These are phyloP conservation scores for Globisporangium solare DNA, from an alignment of 352 stramenopile genomes.

Conservation along the genomic window DNA sequence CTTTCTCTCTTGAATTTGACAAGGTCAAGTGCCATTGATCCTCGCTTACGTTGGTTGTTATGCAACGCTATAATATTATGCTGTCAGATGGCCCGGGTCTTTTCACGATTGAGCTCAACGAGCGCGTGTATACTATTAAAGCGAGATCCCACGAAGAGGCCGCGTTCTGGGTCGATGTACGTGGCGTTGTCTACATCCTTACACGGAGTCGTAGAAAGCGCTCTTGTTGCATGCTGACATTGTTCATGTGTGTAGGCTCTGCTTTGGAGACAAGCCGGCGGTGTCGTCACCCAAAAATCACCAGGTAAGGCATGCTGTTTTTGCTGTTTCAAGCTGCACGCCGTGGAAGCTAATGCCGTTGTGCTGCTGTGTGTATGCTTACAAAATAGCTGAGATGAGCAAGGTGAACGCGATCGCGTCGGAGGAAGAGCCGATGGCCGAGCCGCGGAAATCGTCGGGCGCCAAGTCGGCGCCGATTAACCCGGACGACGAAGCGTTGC, in stretches of 20 bases:
- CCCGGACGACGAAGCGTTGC: constrained; percentile 13
- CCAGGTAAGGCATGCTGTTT: constrained; percentile 21
- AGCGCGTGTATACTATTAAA: constrained; percentile 90
- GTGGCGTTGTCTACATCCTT: not conserved
- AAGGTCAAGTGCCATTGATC: too few species aligned
- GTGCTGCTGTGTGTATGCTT: not conserved
- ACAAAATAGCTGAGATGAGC: constrained; percentile 15
- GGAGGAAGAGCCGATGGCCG: constrained; percentile 9
- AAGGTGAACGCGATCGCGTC: constrained; percentile 18
- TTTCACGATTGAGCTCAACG: constrained; percentile 89
- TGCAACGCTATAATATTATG: constrained; percentile 17
- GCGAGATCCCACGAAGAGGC: constrained; percentile 81
- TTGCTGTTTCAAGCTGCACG: too few species aligned
- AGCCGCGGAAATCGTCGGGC: not conserved
- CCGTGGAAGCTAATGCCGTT: too few species aligned
- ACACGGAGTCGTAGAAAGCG: too few species aligned
- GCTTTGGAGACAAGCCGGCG: constrained; percentile 77
- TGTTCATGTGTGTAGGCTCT: constrained; percentile 37
- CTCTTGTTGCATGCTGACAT: too few species aligned
- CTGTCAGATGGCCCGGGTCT: constrained; percentile 68
- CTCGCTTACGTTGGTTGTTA: not conserved
- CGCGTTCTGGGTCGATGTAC: constrained; percentile 82
- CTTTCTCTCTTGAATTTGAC: not conserved
- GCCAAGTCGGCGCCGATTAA: constrained; percentile 14
- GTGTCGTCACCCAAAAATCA: constrained; percentile 77